Base-by-base conservation (phyloP, 2,329 filamentous ascomycete genomes). In the Coleophoma cylindrospora region DNA sequence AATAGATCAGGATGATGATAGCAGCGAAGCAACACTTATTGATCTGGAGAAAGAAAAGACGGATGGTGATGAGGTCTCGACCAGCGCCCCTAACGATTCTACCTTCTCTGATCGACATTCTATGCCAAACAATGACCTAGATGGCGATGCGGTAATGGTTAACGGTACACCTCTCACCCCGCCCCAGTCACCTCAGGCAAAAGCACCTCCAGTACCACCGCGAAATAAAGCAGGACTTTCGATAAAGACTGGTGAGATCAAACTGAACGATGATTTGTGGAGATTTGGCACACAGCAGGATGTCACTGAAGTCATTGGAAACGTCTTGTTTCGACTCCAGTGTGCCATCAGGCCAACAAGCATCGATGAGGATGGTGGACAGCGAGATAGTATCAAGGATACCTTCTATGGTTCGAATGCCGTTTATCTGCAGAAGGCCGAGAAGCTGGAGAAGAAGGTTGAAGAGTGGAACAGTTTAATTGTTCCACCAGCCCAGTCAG, bases 271-370 rank as follows among this genome's bases (percentile, higher is more conserved):
- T 27, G 60, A 66, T 37, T 47, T 65, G 37, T 64, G 64, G 60
- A 61, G 54, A 47, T 67, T 66, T 59, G 65, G 65, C 19, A 57
- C 64, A 34, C 94, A 99, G 64, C 91, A 99, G 69, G 94, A 99
- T 68, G 92, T 96, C 4, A 91, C 91, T 12, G 94, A 99, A 68
- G 92, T 96, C 43, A 91, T 96, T 72, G 90, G 90, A 51, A 94
- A 92, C 61, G 88, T 96, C 22, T 81, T 96, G 51, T 91, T 92
- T 63, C 87, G 94, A 46, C 75, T 96, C n/a, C 88, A 94, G 61
- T 91, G 89, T 47, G 91, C 92, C 2, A 91, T 97, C 62, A 84
- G 79, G 50, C 80, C 89, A 6, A 78, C 77, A n/a, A 79, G 77
- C 3, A 72, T 80, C 34, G 81, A 89, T 52, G 66, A 72, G 50